Conservation (phyloP, 805 yeast species). For the Metschnikowia proteae region DNA sequence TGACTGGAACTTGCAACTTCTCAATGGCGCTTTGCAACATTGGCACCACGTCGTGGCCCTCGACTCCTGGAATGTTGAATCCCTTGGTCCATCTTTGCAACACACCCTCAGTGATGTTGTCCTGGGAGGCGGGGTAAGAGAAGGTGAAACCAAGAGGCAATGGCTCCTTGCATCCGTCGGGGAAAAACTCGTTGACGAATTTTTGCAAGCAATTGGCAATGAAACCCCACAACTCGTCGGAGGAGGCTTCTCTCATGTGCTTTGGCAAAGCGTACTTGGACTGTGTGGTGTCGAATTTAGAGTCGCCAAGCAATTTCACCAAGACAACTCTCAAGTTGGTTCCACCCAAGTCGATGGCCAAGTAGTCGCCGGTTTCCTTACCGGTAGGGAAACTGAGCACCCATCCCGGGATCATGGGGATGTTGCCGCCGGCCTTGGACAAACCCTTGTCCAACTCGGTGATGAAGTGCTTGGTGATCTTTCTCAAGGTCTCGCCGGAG, state of each 20-base stretch:
- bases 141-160: constrained; percentile 91
- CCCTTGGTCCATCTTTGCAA: constrained; percentile 98
- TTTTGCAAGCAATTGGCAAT: constrained; percentile 76
- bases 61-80: constrained; percentile 88
- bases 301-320: constrained; percentile 77
- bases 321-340: constrained; percentile 92
- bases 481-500: constrained; percentile 53
- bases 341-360: constrained; percentile 97
- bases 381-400: constrained; percentile 93
- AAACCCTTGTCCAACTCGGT: constrained; percentile 79
- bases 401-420: constrained; percentile 98
- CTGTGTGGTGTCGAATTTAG: constrained; percentile 81
- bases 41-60: constrained; percentile 91
- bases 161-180: constrained; percentile 56
- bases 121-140: constrained; percentile 85
- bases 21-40: constrained; percentile 77
- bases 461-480: constrained; percentile 72
- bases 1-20: constrained; percentile 65
- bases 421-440: constrained; percentile 70
- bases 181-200: constrained; percentile 65
- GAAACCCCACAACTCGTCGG: constrained; percentile 78
- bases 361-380: constrained; percentile 78
- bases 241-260: constrained; percentile 69
- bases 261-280: constrained; percentile 80
- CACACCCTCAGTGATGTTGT: constrained; percentile 77